Evolutionary conservation across 1,139 yeast species (phyloP).

Genomic region (Diutina pseudorugosa): DNA sequence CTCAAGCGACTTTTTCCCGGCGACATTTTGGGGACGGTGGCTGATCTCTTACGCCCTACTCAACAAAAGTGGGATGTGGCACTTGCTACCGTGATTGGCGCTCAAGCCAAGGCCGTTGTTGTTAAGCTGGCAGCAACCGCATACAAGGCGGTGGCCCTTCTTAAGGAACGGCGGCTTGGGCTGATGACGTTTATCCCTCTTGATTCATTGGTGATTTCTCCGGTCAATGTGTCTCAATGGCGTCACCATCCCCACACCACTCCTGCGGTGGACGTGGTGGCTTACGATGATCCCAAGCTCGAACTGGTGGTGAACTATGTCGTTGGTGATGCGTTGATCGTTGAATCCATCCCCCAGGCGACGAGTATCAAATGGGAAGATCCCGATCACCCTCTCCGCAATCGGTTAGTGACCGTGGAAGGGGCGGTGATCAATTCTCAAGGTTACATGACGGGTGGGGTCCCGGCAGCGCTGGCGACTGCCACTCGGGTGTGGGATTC

Average conservation of each 20-base stretch:
- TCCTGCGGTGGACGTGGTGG: constrained; percentile 64
- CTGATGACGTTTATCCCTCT: constrained; percentile 81
- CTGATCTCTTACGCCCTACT: constrained; percentile 71
- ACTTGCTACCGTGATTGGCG: constrained; percentile 68
- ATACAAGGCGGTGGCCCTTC: constrained; percentile 65
- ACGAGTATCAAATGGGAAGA: constrained; percentile 54
- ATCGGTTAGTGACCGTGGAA: constrained; percentile 68
- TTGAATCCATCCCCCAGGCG: constrained; percentile 61
- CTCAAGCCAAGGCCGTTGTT: constrained; percentile 67
- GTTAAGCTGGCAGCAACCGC: constrained; percentile 74
- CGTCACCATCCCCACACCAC: constrained; percentile 42
- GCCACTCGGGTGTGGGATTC: constrained; percentile 55
- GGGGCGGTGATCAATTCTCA: constrained; percentile 80
- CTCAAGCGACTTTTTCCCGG: constrained; percentile 60
- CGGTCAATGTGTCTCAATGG: constrained; percentile 45
- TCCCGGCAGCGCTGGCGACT: constrained; percentile 22
- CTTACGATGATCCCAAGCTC: constrained; percentile 47
- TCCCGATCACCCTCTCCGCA: constrained; percentile 29
- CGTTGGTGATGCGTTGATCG: constrained; percentile 73
- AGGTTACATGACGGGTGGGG: constrained; percentile 91
- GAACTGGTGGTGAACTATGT: constrained; percentile 76
- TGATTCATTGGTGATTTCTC: constrained; percentile 51
- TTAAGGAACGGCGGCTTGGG: constrained; percentile 82
- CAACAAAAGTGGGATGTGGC: constrained; percentile 70
- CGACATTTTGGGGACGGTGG: constrained; percentile 69